phyloP scores from a whole-genome alignment of 2,329 filamentous ascomycete genomes.

The Arthrinium phaeospermum region DNA sequence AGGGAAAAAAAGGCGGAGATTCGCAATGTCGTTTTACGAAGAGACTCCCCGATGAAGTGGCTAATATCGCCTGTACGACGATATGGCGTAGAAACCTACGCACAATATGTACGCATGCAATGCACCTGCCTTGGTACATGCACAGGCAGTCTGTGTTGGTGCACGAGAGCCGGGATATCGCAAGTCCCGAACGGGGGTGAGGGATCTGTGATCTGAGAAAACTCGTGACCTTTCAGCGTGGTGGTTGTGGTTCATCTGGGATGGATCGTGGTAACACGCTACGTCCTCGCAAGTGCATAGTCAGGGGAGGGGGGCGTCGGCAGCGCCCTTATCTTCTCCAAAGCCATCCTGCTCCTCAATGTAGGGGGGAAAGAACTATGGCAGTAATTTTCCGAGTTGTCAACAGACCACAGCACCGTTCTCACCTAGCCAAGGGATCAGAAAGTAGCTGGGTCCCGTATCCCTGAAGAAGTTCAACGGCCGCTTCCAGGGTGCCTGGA shows the following conservation, averaged over 20 bases:
- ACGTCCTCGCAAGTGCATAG: background rate
- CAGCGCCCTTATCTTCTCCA: background rate
- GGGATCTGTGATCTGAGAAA: conserved; percentile 15
- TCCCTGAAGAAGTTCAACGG: conserved; percentile 8
- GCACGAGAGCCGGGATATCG: conserved; percentile 17
- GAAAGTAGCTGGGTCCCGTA: background rate
- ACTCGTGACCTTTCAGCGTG: conserved; percentile 12
- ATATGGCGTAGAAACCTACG: background rate
- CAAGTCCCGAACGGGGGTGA: conserved; percentile 6
- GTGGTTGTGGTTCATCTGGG: conserved; percentile 1
- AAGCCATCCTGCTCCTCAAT: background rate
- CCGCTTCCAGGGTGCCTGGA: conserved; percentile 14
- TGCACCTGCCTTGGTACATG: conserved; percentile 1
- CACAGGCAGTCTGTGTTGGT: background rate
- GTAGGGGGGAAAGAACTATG: background rate
- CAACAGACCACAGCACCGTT: background rate
- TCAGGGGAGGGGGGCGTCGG: conserved; percentile 1
- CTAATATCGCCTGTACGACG: conserved; percentile 1
- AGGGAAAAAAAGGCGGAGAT: background rate
- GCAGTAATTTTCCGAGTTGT: conserved; percentile 13
- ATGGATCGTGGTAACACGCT: conserved; percentile 9
- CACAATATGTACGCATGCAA: background rate
- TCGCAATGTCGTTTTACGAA: conserved; percentile 15
- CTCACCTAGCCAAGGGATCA: background rate
- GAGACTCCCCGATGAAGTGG: background rate